Evolutionary conservation across 2,329 filamentous ascomycete species (phyloP).

Genomic region (Fusarium staphyleae): DNA sequence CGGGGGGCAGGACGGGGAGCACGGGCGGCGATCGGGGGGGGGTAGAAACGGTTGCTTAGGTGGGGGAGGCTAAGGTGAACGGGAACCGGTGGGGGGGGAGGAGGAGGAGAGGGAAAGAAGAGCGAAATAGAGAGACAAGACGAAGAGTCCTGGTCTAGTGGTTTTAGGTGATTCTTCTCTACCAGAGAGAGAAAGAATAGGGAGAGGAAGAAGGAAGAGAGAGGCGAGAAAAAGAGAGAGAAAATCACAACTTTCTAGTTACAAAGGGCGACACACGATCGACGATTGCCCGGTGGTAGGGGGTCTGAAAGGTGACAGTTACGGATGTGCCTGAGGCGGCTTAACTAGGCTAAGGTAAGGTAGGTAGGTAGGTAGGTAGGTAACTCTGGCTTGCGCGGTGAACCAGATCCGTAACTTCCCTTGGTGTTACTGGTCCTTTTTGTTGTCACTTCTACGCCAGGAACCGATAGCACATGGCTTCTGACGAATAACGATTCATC

Average conservation of each 20-base stretch:
- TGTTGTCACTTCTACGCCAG: neutral
- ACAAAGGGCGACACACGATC: conserved; percentile 30
- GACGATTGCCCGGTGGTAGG: conserved; percentile 41
- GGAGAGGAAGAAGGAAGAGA: conserved; percentile 3
- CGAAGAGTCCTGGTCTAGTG: conserved; percentile 4
- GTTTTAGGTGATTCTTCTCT: conserved; percentile 23
- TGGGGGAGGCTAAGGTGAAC: conserved; percentile 30
- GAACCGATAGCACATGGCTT: conserved; percentile 24
- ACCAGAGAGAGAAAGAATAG: too few relatives aligned
- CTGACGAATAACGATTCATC: conserved; percentile 13
- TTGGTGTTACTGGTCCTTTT: conserved; percentile 17
- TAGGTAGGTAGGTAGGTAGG: too few relatives aligned
- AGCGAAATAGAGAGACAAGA: conserved; percentile 12
- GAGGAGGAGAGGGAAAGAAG: conserved; percentile 19
- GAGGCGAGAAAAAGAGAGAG: conserved; percentile 20
- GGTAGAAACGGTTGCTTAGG: conserved; percentile 27
- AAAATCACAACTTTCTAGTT: conserved; percentile 26
- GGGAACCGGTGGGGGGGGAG: conserved; percentile 32
- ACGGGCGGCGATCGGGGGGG: conserved; percentile 36
- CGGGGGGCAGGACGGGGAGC: too few relatives aligned
- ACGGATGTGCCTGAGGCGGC: conserved; percentile 35
- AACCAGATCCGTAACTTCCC: conserved; percentile 21
- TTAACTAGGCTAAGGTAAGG: neutral
- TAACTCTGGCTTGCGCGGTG: conserved; percentile 5
- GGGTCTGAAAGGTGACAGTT: conserved; percentile 33